phyloP scores from a whole-genome alignment of 208 protist species.

The Leishmania lainsoni region DNA sequence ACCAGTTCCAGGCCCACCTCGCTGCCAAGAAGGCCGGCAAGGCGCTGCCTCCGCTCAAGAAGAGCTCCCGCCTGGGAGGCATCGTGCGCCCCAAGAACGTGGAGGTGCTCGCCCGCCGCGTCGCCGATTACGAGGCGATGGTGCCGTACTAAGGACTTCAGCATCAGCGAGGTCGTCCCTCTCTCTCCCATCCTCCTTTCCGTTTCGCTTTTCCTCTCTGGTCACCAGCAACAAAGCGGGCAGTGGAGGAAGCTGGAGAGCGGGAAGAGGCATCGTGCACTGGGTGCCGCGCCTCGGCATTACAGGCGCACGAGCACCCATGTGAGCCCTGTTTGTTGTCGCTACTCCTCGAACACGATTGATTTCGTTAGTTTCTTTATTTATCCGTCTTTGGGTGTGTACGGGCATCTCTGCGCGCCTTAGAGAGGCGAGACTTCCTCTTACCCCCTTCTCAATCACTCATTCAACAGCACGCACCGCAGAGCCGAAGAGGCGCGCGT shows the following conservation, averaged over 20 bases:
- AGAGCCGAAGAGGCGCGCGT: too few relatives aligned
- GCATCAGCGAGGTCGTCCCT: background rate
- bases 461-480: too few relatives aligned
- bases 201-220: background rate
- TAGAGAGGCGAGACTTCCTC: too few relatives aligned
- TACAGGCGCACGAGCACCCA: too few relatives aligned
- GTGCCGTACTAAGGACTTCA: slow-evolving; percentile 65
- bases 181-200: background rate
- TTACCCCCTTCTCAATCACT: too few relatives aligned
- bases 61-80: slow-evolving; percentile 75
- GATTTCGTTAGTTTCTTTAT: too few relatives aligned
- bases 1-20: slow-evolving; percentile 70
- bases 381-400: too few relatives aligned
- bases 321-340: too few relatives aligned
- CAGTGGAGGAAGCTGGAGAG: background rate
- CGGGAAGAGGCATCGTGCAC: too few relatives aligned
- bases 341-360: too few relatives aligned
- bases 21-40: slow-evolving; percentile 85
- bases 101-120: slow-evolving; percentile 77
- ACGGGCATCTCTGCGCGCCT: too few relatives aligned
- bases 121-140: slow-evolving; percentile 88
- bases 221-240: background rate
- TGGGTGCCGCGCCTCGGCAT: too few relatives aligned
- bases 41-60: slow-evolving; percentile 67
- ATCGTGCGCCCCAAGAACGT: slow-evolving; percentile 75